Evolutionary conservation across 1,284 basidiomycete species (phyloP), one percentile per base, ranked within the genome.

Genomic region (Neolentinus lepideus): DNA sequence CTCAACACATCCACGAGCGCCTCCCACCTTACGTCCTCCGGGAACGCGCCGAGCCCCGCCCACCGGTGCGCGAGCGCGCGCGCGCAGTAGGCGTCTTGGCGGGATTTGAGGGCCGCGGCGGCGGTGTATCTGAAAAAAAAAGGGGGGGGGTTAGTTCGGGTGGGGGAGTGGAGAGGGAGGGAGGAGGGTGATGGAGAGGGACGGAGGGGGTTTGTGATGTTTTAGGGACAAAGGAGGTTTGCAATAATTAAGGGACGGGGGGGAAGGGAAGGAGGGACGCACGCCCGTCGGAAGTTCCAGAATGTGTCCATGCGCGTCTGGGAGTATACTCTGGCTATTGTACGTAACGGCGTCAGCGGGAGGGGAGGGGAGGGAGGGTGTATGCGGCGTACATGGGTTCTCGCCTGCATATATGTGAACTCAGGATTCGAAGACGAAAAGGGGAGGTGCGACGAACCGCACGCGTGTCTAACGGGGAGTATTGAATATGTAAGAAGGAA

Each of bases 1-100:
- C 94, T 76, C 24, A 97, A 76, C 4, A 94, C 90, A 61, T 95
- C 94, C 3, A 94, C 89, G 9, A 96, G 74, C 11, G 85, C 85
- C 65, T 96, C 94, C 81, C 88, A 91, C 64, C 92, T 79, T 46
- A 94, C 73, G 43, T 84, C 81, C 53, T 92, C 84, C 0, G 94
- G 93, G 69, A 90, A 93, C 21, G 77, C 67, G 1, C 76, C 64
- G 14, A 75, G 64, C 14, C 70, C 69, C 54, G 75, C 73, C 84
- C 88, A 92, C 57, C 83, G 63, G 2, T 83, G 81, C 4, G 73
- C 66, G 46, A 80, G 64, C 1, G 78, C 85, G 58, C 79, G 80
- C 26, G 63, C 63, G 61, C 90, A 93, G 65, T 81, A 92, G 9
- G 70, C 72, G 64, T 94, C 90, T 64, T 96, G 93, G 56, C 75